Base-by-base conservation (phyloP, 31 red algal species). In the Bonnemaisonia californica region DNA sequence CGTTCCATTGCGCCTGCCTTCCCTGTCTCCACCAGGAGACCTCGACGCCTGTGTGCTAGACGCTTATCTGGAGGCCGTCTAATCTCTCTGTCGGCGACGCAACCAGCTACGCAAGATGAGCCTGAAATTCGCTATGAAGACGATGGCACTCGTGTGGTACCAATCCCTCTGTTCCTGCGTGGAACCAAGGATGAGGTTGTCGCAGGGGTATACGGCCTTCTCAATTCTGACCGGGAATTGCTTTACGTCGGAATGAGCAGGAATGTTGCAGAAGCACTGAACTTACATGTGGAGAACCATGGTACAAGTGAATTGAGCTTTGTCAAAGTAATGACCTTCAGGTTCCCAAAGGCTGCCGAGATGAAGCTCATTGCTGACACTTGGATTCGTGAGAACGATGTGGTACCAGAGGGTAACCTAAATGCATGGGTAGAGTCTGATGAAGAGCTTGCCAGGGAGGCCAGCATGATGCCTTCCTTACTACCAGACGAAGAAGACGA, bases 251-350 rank as follows among this genome's bases (percentile, higher is more conserved):
- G 93, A 1, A 80, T 96, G 54, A 84, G 81, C 22, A 68, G 88
- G 58, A 72, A 96, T 72, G 93, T 96, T 4, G 38, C 57, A 47
- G 62, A 73, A 23, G 65, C 76, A 39, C 16, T 96, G 57, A 32
- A 71, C 41, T 34, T 63, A 2, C 93, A 91, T 81, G 51, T 79
- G 26, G 68, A 59, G 18, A 79, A 57, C 23, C 41, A 76, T 32
- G 41, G 57, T 4, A 32, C 75, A 1, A 33, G 59, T 24, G 63
- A 62, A 45, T 67, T 65, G 23, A 61, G 72, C 22, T 77, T 61
- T 30, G 64, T 91, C 16, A 81, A 58, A 37, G 81, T 92, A 24
- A 92, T 91, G 79, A 92, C 93, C 57, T 91, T 80, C 59, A 87
- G 7, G 2, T 71, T 76, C 37, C 42, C 84, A 11, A 34, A 26